Conservation (phyloP, 495 filamentous ascomycete species). For the Pseudevernia furfuracea region DNA sequence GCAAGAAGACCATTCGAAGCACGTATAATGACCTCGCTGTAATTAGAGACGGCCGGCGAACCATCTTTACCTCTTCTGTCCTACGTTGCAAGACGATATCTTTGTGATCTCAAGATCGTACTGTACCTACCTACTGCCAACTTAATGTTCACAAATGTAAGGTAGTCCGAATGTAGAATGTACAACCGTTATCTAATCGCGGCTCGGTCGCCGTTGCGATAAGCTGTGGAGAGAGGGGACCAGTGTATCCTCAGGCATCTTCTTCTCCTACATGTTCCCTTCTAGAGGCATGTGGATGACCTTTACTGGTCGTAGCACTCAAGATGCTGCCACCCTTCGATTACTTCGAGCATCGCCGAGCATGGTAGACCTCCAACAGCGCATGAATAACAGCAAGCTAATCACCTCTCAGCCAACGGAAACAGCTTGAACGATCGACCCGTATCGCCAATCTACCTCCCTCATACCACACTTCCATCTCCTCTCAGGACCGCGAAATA, state of each 20-base stretch:
- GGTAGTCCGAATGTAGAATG: not conserved
- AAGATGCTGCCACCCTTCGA: slow-evolving; percentile 52
- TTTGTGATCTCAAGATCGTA: too few species aligned
- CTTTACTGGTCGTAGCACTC: not conserved
- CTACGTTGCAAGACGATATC: too few species aligned
- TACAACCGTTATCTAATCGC: slow-evolving; percentile 2
- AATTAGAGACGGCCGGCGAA: too few species aligned
- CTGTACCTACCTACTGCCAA: too few species aligned
- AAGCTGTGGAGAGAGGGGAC: not conserved
- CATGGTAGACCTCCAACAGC: slow-evolving; percentile 37
- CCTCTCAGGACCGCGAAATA: slow-evolving; percentile 51
- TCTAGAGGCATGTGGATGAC: not conserved
- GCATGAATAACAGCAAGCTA: slow-evolving; percentile 6
- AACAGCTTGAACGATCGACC: slow-evolving; percentile 64
- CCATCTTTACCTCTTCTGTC: too few species aligned
- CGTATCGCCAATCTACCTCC: slow-evolving; percentile 59
- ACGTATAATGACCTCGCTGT: too few species aligned
- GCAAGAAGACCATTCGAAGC: too few species aligned
- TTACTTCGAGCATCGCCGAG: slow-evolving; percentile 49
- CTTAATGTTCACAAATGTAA: not conserved
- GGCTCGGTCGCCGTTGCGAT: not conserved
- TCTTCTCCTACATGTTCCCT: not conserved
- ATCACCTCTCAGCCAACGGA: slow-evolving; percentile 53
- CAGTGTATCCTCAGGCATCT: not conserved
- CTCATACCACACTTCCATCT: slow-evolving; percentile 58